These are phyloP conservation scores for Calonectria hawksworthii DNA, from an alignment of 2,329 filamentous ascomycete genomes.

Conservation along the genomic window DNA sequence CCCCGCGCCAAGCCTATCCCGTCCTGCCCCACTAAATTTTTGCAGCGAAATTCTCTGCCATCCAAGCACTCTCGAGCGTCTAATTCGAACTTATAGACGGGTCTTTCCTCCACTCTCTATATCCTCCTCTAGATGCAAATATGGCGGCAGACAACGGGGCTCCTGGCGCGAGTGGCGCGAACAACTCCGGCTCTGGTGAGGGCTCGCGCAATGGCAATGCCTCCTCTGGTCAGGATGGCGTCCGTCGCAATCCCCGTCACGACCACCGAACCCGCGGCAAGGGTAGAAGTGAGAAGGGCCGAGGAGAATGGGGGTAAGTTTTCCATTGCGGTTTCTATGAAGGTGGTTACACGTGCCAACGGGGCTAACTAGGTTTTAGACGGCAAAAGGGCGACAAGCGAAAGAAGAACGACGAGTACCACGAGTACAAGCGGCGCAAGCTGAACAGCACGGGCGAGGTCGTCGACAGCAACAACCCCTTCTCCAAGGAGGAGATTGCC, in stretches of 20 bases:
- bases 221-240: conserved; percentile 37
- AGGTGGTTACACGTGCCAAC: conserved; percentile 42
- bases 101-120: conserved; percentile 5
- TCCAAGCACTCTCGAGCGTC: conserved; percentile 23
- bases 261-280: conserved; percentile 47
- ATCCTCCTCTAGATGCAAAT: conserved; percentile 45
- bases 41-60: conserved; percentile 33
- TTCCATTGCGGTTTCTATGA: not conserved
- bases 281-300: conserved; percentile 48
- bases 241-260: conserved; percentile 47
- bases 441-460: conserved; percentile 53
- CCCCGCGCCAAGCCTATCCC: conserved; percentile 22
- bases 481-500: conserved; percentile 85
- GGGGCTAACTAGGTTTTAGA: conserved; percentile 53
- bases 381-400: conserved; percentile 56
- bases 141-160: conserved; percentile 51
- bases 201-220: conserved; percentile 38
- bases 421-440: conserved; percentile 59
- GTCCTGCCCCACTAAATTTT: conserved; percentile 27
- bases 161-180: conserved; percentile 45
- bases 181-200: conserved; percentile 30
- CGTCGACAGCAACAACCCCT: conserved; percentile 59
- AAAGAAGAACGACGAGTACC: conserved; percentile 56
- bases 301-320: conserved; percentile 49
- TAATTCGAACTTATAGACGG: not conserved